Percentiles rank a stretch among this genome's conserved stretches.
Conservation (phyloP, 2,329 filamentous ascomycete species). For the Colletotrichum scovillei region DNA sequence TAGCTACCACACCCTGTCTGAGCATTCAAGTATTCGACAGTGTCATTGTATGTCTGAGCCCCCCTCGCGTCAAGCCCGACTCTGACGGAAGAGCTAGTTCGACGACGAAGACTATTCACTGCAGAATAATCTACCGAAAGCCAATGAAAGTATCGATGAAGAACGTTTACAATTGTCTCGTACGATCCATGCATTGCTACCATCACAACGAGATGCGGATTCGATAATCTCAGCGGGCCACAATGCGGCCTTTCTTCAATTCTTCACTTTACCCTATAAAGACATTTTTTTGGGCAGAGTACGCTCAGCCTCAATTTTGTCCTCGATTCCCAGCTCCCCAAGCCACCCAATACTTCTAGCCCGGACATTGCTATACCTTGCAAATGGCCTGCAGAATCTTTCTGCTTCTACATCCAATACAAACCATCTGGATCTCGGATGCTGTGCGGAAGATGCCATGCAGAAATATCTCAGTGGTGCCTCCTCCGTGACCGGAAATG, state of each 20-base stretch:
- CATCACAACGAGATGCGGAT: not conserved
- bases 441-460: conserved; percentile 42
- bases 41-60: not conserved
- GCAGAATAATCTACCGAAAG: no score
- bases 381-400: conserved; percentile 9
- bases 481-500: conserved; percentile 42
- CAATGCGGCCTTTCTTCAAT: not conserved
- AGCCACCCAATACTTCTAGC: conserved; percentile 1
- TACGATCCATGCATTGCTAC: not conserved
- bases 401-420: conserved; percentile 40
- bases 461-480: conserved; percentile 43
- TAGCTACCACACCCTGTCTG: not conserved
- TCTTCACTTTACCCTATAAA: not conserved
- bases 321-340: not conserved
- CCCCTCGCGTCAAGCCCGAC: no score
- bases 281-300: not conserved
- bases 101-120: no score
- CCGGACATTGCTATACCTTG: not conserved
- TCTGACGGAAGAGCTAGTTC: no score
- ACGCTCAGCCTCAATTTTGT: no score
- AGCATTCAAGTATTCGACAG: not conserved
- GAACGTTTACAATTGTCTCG: no score
- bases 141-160: not conserved
- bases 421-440: conserved; percentile 23
- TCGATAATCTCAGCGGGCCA: not conserved